phyloP scores from a whole-genome alignment of 2,329 filamentous ascomycete species.

The Xylaria arbuscula region DNA sequence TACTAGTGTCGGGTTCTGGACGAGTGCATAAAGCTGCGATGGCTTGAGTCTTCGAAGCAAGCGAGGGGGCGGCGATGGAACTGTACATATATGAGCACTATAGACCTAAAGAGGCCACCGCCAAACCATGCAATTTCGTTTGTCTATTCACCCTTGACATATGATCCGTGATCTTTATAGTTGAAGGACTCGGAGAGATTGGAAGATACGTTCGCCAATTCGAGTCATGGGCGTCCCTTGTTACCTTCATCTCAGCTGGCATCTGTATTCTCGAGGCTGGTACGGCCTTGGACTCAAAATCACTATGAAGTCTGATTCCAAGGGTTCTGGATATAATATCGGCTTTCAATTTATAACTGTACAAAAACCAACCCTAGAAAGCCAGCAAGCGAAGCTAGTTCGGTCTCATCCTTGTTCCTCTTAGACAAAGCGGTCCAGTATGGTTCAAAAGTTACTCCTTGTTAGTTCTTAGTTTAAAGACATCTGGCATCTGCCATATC shows the following conservation, averaged over 20 bases:
- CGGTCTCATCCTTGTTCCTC: not conserved
- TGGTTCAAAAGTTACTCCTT: not conserved
- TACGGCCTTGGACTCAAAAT: not conserved
- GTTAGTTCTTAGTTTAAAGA: not conserved
- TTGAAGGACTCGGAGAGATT: not conserved
- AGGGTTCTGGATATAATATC: not conserved
- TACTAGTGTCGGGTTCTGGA: conserved; percentile 12
- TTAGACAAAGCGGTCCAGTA: not conserved
- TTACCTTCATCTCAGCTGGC: not conserved
- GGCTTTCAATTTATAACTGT: not conserved
- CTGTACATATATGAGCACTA: conserved; percentile 47
- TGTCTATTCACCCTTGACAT: conserved; percentile 22
- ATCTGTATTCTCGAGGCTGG: not conserved
- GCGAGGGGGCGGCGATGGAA: conserved; percentile 12
- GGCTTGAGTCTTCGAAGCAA: not conserved
- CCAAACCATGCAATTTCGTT: conserved; percentile 37
- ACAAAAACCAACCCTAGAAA: not conserved
- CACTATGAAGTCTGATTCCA: not conserved
- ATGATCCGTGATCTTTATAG: conserved; percentile 4
- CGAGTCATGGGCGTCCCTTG: not conserved
- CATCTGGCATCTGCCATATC: too few species aligned
- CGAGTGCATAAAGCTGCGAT: not conserved
- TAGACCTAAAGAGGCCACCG: conserved; percentile 41
- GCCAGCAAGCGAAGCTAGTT: not conserved
- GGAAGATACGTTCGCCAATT: not conserved